phyloP scores from a whole-genome alignment of 441 rosid species.

The Flueggea neowawraea region DNA sequence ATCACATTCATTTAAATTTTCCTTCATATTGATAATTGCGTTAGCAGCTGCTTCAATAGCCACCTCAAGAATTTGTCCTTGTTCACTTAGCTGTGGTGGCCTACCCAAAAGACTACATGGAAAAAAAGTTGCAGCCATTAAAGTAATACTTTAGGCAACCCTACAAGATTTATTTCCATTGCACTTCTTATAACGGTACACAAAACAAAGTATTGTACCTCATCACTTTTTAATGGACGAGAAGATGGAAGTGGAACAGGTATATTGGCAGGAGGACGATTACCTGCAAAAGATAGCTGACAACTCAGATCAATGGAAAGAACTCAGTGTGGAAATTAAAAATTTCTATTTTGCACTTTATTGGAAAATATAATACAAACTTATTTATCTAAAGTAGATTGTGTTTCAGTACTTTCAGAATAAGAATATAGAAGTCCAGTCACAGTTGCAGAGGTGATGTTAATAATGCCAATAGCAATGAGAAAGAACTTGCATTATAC shows the following conservation, averaged over 20 bases:
- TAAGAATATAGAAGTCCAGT: no score
- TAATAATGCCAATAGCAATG: no score
- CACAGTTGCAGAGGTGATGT: no score
- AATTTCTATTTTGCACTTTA: background rate
- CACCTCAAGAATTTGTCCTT: slow-evolving; percentile 68
- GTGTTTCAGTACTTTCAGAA: no score
- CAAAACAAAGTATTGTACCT: slow-evolving; percentile 37
- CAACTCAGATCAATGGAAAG: slow-evolving; percentile 15
- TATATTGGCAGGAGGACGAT: slow-evolving; percentile 86
- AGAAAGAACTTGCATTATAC: background rate
- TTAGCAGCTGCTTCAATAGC: slow-evolving; percentile 90
- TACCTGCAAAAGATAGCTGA: slow-evolving; percentile 43
- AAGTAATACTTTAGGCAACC: background rate
- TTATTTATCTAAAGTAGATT: background rate
- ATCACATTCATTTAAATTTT: slow-evolving; percentile 92
- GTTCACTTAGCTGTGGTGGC: slow-evolving; percentile 61
- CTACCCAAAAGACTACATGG: slow-evolving; percentile 54
- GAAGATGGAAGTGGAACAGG: slow-evolving; percentile 82
- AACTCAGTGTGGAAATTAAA: background rate
- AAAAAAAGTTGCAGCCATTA: background rate
- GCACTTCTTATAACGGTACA: slow-evolving; percentile 9
- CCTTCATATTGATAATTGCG: slow-evolving; percentile 59
- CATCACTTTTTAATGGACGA: slow-evolving; percentile 51
- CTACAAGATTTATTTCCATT: background rate
- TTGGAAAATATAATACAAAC: background rate